Evolutionary conservation across 108 stramenopile species (phyloP).

Genomic region (Cafeteria roenbergensis): DNA sequence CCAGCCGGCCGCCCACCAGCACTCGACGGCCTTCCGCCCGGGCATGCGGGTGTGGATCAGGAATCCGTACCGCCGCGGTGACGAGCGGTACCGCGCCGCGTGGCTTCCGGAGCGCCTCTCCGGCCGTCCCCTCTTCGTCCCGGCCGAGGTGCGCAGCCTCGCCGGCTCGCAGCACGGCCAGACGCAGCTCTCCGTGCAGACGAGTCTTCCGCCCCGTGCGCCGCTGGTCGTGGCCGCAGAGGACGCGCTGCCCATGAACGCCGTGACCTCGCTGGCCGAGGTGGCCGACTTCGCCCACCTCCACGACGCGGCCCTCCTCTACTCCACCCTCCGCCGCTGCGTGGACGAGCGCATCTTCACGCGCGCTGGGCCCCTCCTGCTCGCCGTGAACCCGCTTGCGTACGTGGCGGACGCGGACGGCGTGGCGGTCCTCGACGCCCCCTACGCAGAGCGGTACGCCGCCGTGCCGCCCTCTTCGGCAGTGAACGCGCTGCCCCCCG

Average conservation of each 20-base stretch:
- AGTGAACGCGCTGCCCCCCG: neutral
- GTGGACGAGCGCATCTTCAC: neutral
- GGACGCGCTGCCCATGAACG: neutral
- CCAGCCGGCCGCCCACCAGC: too few relatives aligned
- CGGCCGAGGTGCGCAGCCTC: too few relatives aligned
- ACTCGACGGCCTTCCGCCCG: too few relatives aligned
- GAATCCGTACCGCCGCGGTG: too few relatives aligned
- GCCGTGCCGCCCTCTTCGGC: neutral
- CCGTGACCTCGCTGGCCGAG: neutral
- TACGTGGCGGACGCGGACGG: neutral
- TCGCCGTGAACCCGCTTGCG: neutral
- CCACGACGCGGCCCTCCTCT: slow-evolving; percentile 3
- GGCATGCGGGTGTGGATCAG: too few relatives aligned
- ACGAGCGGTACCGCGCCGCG: too few relatives aligned
- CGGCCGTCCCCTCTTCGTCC: too few relatives aligned
- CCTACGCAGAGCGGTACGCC: neutral
- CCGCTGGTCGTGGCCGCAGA: neutral
- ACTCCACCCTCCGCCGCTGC: neutral
- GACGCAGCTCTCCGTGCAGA: neutral
- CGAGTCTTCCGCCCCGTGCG: neutral
- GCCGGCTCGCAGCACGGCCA: too few relatives aligned
- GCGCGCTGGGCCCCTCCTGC: neutral
- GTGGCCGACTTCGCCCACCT: slow-evolving; percentile 1
- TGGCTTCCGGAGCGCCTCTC: too few relatives aligned
- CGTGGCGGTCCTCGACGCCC: neutral